These are phyloP conservation scores for Cryphonectria nitschkei DNA, from an alignment of 2,329 filamentous ascomycete species.

Conservation along the genomic window DNA sequence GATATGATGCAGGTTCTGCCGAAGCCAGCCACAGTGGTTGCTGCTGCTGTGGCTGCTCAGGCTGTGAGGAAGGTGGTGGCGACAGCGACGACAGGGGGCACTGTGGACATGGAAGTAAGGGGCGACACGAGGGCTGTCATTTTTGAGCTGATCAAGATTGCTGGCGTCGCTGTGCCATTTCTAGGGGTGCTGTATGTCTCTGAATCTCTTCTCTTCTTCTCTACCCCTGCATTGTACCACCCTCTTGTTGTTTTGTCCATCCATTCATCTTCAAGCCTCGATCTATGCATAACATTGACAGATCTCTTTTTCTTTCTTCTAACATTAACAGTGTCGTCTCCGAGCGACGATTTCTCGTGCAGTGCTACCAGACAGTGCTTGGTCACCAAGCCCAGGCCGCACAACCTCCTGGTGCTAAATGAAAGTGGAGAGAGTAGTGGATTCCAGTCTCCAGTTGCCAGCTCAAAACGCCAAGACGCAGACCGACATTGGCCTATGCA, in stretches of 20 bases:
- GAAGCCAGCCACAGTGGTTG: constrained; percentile 45
- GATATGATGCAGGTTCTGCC: constrained; percentile 48
- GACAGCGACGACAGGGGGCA: constrained; percentile 15
- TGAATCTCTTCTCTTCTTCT: neutral
- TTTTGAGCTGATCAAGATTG: constrained; percentile 51
- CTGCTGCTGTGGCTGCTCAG: constrained; percentile 49
- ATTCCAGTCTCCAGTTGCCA: neutral
- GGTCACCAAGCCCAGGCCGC: constrained; percentile 29
- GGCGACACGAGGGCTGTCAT: constrained; percentile 33
- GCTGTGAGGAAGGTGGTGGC: constrained; percentile 41
- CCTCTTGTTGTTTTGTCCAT: constrained; percentile 14
- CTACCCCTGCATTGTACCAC: neutral
- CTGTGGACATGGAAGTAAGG: constrained; percentile 36
- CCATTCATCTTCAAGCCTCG: constrained; percentile 30
- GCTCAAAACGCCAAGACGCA: constrained; percentile 7
- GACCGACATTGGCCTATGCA: constrained; percentile 3
- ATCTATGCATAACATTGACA: constrained; percentile 38
- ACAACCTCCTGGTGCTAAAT: constrained; percentile 6
- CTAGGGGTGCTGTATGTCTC: constrained; percentile 62
- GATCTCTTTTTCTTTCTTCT: constrained; percentile 18
- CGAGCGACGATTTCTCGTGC: constrained; percentile 58
- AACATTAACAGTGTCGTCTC: constrained; percentile 50
- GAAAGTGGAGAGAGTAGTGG: constrained; percentile 6
- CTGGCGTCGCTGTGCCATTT: constrained; percentile 55
- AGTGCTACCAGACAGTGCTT: constrained; percentile 52